Evolutionary conservation across 2,329 filamentous ascomycete species (phyloP), one percentile per base, ranked within the genome.

Genomic region (Colletotrichum costaricense): DNA sequence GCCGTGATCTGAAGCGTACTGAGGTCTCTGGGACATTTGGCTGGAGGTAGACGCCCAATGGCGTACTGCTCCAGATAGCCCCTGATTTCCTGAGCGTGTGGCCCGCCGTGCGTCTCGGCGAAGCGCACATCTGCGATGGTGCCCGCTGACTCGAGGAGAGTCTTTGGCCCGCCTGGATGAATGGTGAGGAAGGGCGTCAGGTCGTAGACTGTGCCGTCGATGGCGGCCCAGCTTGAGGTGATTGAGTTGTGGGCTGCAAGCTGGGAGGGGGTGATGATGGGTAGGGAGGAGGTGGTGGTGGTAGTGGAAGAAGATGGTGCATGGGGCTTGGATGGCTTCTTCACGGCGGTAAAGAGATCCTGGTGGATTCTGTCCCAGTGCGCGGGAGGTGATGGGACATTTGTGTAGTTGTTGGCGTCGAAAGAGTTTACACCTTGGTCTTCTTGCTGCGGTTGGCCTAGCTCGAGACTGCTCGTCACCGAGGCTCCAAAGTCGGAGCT

Each of bases 161-260:
- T 73, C 28, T 73, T 73, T 12, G 70, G 67, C 1, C 94, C 97
- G 24, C 97, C 97, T 0, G 97, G 97, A 81, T 99, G 97, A 80
- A 95, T 98, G 1, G 93, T 91, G 42, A 95, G 81, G 80, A 98
- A 99, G 0, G 95, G 94, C 0, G 93, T 93, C 72, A 99, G 92
- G 79, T 98, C 98, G 84, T 98, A 99, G 30, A 98, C 96, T 78
- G 93, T 94, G 2, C 96, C 95, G 74, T 94, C 93, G 74, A 97
- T 92, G 2, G 91, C 94, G 70, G 93, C 97, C 97, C 97, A 99
- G 33, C 70, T 70, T n/a, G 70, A 73, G 22, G 16, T 24, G 5
- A 70, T 46, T 22, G 70, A 73, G 26, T 73, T 73, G 55, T 73
- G 70, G 30, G 67, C 55, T 60, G 70, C 70, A 12, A 73, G 70